Evolutionary conservation across 2,329 filamentous ascomycete genomes (phyloP).

Genomic region (Ophiostoma piceae): DNA sequence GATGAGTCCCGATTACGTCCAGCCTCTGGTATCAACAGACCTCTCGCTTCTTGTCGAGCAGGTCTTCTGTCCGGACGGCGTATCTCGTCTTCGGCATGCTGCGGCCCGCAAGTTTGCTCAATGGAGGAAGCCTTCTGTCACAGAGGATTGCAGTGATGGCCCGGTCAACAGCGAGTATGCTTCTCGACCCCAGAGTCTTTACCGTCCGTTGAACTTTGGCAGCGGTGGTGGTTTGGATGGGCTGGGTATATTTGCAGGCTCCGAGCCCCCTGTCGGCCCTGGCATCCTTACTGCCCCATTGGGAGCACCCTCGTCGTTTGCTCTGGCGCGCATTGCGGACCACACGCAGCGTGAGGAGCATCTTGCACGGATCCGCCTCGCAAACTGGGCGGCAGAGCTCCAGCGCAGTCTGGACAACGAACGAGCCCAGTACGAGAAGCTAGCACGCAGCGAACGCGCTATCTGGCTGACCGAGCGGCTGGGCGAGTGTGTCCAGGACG

Average conservation of each 20-base stretch:
- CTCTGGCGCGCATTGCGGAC: slow-evolving; percentile 55
- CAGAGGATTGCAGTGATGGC: slow-evolving; percentile 19
- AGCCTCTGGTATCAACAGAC: slow-evolving; percentile 73
- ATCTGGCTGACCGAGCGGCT: slow-evolving; percentile 64
- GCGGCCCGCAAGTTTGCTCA: slow-evolving; percentile 75
- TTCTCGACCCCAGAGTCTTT: slow-evolving; percentile 29
- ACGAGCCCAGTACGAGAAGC: slow-evolving; percentile 59
- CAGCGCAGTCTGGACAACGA: slow-evolving; percentile 72
- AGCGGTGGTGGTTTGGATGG: background rate
- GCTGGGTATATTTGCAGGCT: slow-evolving; percentile 9
- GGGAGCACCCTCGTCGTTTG: slow-evolving; percentile 40
- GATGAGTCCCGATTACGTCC: slow-evolving; percentile 87
- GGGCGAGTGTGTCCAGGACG: slow-evolving; percentile 62
- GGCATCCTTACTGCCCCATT: background rate
- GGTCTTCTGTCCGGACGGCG: slow-evolving; percentile 71
- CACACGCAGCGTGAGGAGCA: slow-evolving; percentile 35
- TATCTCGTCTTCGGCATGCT: slow-evolving; percentile 74
- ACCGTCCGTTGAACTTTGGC: slow-evolving; percentile 18
- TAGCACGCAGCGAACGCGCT: slow-evolving; percentile 58
- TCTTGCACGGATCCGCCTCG: slow-evolving; percentile 55
- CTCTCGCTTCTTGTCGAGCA: slow-evolving; percentile 62
- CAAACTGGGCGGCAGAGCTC: slow-evolving; percentile 76
- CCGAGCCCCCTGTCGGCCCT: background rate
- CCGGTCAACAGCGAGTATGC: slow-evolving; percentile 21
- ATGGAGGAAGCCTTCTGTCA: slow-evolving; percentile 48